Percentiles rank a stretch among this genome's conserved stretches.
Conservation (phyloP, 345 rosid species). For the Stellera chamaejasme region DNA sequence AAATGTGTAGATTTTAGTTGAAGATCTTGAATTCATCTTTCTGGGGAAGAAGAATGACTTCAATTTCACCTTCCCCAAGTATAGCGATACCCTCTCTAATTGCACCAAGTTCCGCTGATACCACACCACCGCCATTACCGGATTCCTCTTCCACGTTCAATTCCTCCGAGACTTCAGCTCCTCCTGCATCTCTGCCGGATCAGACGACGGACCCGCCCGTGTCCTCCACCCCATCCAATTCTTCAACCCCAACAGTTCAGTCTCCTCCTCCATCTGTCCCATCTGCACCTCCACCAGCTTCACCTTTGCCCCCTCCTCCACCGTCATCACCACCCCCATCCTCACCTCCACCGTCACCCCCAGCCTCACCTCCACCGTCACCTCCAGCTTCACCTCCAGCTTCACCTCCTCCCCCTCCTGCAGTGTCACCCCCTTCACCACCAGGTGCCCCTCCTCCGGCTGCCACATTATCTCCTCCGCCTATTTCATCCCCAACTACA, state of each 20-base stretch:
- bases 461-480: constrained; percentile 27
- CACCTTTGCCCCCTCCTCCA: constrained; percentile 8
- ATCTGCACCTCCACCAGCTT: constrained; percentile 25
- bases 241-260: constrained; percentile 28
- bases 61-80: constrained; percentile 35
- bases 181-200: constrained; percentile 31
- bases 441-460: constrained; percentile 22
- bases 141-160: constrained; percentile 22
- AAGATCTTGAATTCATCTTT: constrained; percentile 5
- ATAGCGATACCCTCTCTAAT: constrained; percentile 23
- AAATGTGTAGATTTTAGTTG: constrained; percentile 12
- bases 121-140: constrained; percentile 24
- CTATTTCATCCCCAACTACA: constrained; percentile 38
- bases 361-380: constrained; percentile 35
- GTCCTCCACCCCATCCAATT: constrained; percentile 24
- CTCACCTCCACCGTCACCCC: constrained; percentile 25
- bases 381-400: constrained; percentile 28
- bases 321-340: constrained; percentile 26
- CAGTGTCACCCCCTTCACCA: constrained; percentile 21
- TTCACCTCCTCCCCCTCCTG: constrained; percentile 29
- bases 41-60: constrained; percentile 34
- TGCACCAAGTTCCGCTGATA: constrained; percentile 21
- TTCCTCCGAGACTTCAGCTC: constrained; percentile 35
- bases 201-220: constrained; percentile 29
- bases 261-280: constrained; percentile 42